Evolutionary conservation across 2,329 filamentous ascomycete species (phyloP).

Genomic region (Neoscytalidium dimidiatum): DNA sequence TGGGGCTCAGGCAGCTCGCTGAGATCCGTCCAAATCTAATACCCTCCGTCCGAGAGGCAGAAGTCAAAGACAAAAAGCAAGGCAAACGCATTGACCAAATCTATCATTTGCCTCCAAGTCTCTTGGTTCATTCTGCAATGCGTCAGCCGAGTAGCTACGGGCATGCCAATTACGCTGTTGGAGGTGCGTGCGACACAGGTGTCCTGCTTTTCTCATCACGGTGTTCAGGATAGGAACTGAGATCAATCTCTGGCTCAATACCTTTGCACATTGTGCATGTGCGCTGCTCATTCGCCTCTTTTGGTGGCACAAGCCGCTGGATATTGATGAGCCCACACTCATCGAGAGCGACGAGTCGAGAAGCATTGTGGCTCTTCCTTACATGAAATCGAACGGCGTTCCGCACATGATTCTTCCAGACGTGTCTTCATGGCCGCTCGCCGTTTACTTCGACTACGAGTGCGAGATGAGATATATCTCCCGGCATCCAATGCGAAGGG

Average conservation of each 20-base stretch:
- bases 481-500: too few species aligned
- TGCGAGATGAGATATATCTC: too few species aligned
- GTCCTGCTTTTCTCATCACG: too few species aligned
- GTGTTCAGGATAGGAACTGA: too few species aligned
- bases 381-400: background rate
- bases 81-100: conserved; percentile 30
- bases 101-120: conserved; percentile 30
- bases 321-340: background rate
- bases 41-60: background rate
- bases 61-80: conserved; percentile 27
- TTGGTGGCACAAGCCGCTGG: background rate
- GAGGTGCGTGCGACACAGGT: background rate
- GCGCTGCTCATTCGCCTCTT: background rate
- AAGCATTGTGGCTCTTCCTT: background rate
- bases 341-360: background rate
- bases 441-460: too few species aligned
- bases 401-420: background rate
- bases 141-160: conserved; percentile 25
- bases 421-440: too few species aligned
- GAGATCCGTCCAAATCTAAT: background rate
- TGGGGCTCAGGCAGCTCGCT: background rate
- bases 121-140: conserved; percentile 36
- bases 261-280: background rate
- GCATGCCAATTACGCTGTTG: conserved; percentile 46
- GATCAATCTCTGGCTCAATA: background rate